phyloP scores from a whole-genome alignment of 306 rosid species.

The Quercus alba region DNA sequence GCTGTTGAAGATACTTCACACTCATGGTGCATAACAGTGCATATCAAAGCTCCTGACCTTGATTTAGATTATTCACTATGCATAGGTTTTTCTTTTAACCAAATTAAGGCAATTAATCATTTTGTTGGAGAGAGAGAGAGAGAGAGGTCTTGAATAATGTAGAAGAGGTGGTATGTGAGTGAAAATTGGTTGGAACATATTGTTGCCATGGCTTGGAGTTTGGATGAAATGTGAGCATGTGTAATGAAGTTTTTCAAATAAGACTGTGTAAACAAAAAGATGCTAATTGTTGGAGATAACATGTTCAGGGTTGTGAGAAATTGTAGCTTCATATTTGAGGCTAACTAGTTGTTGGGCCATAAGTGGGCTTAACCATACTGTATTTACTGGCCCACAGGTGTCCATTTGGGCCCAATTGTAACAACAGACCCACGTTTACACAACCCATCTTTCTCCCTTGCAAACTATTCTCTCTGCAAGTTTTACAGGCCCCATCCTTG shows the following conservation, averaged over 20 bases:
- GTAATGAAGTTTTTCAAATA: neutral
- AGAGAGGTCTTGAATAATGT: slow-evolving; percentile 17
- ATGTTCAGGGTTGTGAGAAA: slow-evolving; percentile 26
- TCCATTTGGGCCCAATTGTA: neutral
- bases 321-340: neutral
- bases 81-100: no score
- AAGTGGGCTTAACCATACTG: neutral
- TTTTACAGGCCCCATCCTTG: no score
- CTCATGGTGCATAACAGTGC: no score
- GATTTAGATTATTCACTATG: no score
- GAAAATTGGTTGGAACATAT: slow-evolving; percentile 13
- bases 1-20: no score
- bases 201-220: slow-evolving; percentile 24
- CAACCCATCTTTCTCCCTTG: no score
- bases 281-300: slow-evolving; percentile 15
- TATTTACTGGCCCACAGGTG: neutral
- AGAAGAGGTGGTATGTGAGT: slow-evolving; percentile 10
- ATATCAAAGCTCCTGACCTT: no score
- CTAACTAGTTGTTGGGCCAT: neutral
- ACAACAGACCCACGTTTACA: neutral
- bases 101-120: no score
- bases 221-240: slow-evolving; percentile 24
- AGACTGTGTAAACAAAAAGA: neutral
- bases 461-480: no score
- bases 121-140: no score